These are phyloP conservation scores for Xylariaceae sp. DNA, from an alignment of 2,329 filamentous ascomycete species.

Conservation along the genomic window DNA sequence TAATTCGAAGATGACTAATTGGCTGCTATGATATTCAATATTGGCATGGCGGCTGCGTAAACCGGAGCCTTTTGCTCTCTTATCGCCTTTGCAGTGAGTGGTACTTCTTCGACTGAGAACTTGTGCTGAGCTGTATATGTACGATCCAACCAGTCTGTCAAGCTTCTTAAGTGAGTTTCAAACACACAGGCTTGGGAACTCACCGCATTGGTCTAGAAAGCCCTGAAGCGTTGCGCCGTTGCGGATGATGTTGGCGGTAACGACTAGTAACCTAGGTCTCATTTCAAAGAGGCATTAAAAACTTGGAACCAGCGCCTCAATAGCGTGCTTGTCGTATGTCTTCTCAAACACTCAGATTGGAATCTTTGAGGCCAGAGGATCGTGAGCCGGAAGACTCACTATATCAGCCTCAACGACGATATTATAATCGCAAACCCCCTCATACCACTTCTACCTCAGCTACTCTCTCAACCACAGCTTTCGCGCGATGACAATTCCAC, in stretches of 20 bases:
- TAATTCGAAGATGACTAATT: too few species aligned
- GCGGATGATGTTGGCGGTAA: conserved; percentile 59
- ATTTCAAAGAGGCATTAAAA: conserved; percentile 53
- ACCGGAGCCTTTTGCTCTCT: conserved; percentile 45
- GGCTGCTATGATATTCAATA: conserved; percentile 21
- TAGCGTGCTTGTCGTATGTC: conserved; percentile 58
- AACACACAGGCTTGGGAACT: conserved; percentile 26
- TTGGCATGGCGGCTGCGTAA: conserved; percentile 34
- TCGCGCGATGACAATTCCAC: conserved; percentile 20
- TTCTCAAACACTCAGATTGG: conserved; percentile 26
- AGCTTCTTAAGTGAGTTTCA: conserved; percentile 6
- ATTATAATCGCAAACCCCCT: conserved; percentile 26
- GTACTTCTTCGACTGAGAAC: conserved; percentile 36
- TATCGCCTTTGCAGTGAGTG: conserved; percentile 39
- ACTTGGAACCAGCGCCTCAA: conserved; percentile 54
- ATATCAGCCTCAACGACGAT: conserved; percentile 31
- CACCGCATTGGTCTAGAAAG: conserved; percentile 56
- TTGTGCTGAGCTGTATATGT: conserved; percentile 30
- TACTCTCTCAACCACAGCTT: conserved; percentile 35
- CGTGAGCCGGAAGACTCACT: conserved; percentile 21
- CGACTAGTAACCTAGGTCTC: conserved; percentile 45
- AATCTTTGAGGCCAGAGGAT: too few species aligned
- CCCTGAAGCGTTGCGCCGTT: conserved; percentile 58
- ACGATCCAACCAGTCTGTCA: too few species aligned
- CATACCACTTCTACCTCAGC: conserved; percentile 24